A percentile compares a stretch with the other conserved stretches of the same genome.
phyloP scores from a whole-genome alignment of 768 basidiomycete species.

The Hortiboletus campestris region DNA sequence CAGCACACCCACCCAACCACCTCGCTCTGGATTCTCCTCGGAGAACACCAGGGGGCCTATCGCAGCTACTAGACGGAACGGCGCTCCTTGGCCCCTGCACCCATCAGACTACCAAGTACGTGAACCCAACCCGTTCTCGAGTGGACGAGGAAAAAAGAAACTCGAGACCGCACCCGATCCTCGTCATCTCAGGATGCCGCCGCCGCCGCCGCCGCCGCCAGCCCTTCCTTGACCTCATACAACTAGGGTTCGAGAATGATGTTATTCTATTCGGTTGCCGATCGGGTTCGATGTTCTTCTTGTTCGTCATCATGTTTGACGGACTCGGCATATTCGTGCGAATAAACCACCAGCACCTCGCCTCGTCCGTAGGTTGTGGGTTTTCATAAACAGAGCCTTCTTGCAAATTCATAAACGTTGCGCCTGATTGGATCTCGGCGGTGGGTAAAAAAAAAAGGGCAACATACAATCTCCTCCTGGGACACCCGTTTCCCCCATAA shows the following conservation, averaged over 20 bases:
- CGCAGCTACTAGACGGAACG: background rate
- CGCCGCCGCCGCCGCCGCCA: background rate
- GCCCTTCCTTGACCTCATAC: conserved; percentile 32
- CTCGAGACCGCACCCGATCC: background rate
- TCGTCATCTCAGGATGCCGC: background rate
- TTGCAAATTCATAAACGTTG: background rate
- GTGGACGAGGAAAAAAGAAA: background rate
- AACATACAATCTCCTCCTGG: background rate
- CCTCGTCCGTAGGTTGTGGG: background rate
- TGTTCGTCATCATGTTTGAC: too few species aligned
- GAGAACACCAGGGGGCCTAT: background rate
- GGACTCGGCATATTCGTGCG: background rate
- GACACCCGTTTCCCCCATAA: background rate
- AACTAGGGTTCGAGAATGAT: conserved; percentile 31
- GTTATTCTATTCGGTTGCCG: background rate
- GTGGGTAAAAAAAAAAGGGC: background rate
- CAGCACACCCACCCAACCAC: too few species aligned
- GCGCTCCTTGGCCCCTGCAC: background rate
- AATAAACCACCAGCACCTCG: background rate
- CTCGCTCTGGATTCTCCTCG: background rate
- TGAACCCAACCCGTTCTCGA: background rate
- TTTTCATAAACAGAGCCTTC: background rate
- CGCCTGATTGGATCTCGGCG: background rate
- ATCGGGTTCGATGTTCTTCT: background rate
- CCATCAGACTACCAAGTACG: background rate